A percentile compares a stretch with the other conserved stretches of the same genome.
These are phyloP conservation scores for Protea cynaroides DNA, from an alignment of 164 flowering plant species.

Conservation along the genomic window DNA sequence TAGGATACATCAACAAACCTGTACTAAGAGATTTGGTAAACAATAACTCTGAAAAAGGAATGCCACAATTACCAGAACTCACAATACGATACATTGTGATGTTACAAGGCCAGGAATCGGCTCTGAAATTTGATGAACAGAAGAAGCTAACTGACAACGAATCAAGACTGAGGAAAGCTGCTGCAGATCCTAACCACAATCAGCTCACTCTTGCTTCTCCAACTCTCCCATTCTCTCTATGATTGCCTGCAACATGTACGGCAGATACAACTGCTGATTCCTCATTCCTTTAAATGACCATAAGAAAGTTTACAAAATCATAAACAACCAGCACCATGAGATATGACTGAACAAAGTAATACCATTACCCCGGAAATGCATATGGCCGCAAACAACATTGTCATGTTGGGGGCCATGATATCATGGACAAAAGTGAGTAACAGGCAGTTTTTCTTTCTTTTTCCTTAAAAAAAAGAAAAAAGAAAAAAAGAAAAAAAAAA, in stretches of 20 bases:
- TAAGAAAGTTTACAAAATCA: neutral
- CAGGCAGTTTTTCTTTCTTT: neutral
- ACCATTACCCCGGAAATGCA: neutral
- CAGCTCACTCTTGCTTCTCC: constrained; percentile 49
- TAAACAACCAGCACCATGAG: neutral
- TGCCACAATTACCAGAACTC: neutral
- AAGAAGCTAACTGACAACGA: neutral
- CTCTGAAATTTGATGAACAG: neutral
- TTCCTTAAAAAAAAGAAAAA: neutral
- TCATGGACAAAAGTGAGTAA: neutral
- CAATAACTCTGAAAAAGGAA: no score
- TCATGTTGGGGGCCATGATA: neutral
- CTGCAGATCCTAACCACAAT: neutral
- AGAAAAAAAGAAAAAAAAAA: neutral
- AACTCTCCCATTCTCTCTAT: constrained; percentile 97
- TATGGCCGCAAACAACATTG: neutral
- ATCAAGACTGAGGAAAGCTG: neutral
- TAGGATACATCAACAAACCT: no score
- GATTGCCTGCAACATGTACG: constrained; percentile 59
- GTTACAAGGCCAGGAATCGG: neutral
- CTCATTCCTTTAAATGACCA: no score
- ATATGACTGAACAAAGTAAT: no score
- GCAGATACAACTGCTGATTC: neutral
- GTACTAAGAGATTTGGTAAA: no score
- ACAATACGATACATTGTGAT: neutral